Evolutionary conservation across 2,329 filamentous ascomycete species (phyloP).

Genomic region (Daldinia sp.): DNA sequence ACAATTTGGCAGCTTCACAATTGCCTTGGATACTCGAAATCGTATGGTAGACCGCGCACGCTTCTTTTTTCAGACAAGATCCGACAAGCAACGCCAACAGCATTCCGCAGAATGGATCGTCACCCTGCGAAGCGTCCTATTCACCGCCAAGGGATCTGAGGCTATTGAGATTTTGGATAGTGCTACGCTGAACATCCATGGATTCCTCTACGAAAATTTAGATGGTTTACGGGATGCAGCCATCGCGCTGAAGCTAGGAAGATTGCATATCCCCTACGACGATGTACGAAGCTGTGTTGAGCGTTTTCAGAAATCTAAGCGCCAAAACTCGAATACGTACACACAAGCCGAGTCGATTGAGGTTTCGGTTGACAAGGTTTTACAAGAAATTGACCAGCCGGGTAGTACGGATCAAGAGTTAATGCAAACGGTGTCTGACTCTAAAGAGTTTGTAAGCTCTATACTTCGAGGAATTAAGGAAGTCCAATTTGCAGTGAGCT

Average conservation of each 20-base stretch:
- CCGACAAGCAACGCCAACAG: conserved; percentile 68
- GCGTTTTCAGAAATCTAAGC: conserved; percentile 64
- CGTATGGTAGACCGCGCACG: conserved; percentile 93
- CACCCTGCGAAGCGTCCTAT: conserved; percentile 84
- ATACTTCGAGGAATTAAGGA: conserved; percentile 94
- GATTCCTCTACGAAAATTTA: conserved; percentile 84
- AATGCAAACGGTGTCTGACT: conserved; percentile 88
- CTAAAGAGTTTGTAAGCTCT: conserved; percentile 90
- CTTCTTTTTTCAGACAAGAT: conserved; percentile 84
- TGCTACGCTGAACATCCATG: conserved; percentile 89
- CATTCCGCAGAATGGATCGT: conserved; percentile 95
- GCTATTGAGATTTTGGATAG: conserved; percentile 90
- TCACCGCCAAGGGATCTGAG: conserved; percentile 86
- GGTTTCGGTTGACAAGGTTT: conserved; percentile 77
- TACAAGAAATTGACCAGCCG: conserved; percentile 78
- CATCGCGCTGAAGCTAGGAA: conserved; percentile 89
- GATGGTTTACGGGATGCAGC: conserved; percentile 92
- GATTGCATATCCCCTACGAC: conserved; percentile 90
- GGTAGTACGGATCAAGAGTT: conserved; percentile 76
- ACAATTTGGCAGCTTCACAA: conserved; percentile 84
- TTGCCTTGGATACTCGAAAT: conserved; percentile 89
- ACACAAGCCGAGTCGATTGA: conserved; percentile 63
- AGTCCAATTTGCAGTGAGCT: conserved; percentile 94
- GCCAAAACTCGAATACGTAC: conserved; percentile 51
- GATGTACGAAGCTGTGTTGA: conserved; percentile 76